Percentiles rank a stretch among this genome's conserved stretches.
These are phyloP conservation scores for Yarrowia yakushimensis DNA, from an alignment of 805 yeast species.

Conservation along the genomic window DNA sequence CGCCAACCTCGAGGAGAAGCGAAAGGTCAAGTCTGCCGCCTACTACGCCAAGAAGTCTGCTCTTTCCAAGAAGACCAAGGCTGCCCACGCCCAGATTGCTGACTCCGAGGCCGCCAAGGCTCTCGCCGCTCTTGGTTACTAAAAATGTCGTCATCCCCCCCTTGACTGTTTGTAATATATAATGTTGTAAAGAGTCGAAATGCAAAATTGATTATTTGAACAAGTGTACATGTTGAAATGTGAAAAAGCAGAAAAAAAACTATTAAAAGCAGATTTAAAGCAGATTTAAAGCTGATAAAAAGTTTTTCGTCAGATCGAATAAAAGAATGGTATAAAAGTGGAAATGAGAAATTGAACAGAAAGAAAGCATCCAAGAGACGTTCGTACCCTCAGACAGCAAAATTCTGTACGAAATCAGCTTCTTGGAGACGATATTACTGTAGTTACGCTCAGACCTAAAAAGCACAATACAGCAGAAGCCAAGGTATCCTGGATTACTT, in stretches of 20 bases:
- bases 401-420: too few species aligned
- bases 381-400: too few species aligned
- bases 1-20: constrained; percentile 96
- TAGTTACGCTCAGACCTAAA: too few species aligned
- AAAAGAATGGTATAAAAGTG: too few species aligned
- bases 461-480: too few species aligned
- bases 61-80: constrained; percentile 82
- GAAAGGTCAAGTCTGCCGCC: constrained; percentile 98
- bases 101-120: constrained; percentile 87
- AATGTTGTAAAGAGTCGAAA: not conserved
- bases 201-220: constrained; percentile 12
- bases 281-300: too few species aligned
- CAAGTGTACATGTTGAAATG: not conserved
- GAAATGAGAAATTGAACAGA: too few species aligned
- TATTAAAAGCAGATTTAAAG: not conserved
- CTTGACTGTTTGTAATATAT: not conserved
- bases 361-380: too few species aligned
- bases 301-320: too few species aligned
- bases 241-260: not conserved
- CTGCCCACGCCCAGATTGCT: constrained; percentile 84
- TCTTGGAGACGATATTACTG: too few species aligned
- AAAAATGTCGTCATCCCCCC: constrained; percentile 40
- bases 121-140: constrained; percentile 97
- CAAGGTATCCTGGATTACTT: too few species aligned
- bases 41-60: constrained; percentile 99